Percentiles rank a stretch among this genome's conserved stretches.
Evolutionary conservation across 768 basidiomycete species (phyloP).

Genomic region (Macrolepiota fuliginosa): DNA sequence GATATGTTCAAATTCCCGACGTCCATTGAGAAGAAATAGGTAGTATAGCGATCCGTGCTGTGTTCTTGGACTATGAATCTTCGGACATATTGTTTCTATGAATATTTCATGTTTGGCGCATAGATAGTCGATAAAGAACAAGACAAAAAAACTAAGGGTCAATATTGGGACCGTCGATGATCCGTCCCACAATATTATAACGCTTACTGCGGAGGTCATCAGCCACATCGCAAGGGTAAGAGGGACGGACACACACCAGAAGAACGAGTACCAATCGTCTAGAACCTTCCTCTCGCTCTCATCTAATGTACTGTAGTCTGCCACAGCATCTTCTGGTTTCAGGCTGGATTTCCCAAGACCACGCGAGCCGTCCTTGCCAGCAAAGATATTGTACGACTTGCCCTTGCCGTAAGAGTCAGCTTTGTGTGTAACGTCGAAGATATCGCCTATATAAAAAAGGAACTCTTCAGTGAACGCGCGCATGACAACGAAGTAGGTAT

Average conservation of each 20-base stretch:
- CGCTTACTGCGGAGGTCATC: conserved; percentile 53
- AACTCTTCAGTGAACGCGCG: neutral
- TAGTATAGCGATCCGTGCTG: neutral
- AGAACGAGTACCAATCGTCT: conserved; percentile 89
- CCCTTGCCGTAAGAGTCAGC: conserved; percentile 87
- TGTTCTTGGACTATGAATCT: neutral
- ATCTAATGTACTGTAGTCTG: conserved; percentile 78
- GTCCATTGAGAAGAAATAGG: conserved; percentile 7
- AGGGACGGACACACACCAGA: conserved; percentile 54
- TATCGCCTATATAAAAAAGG: conserved; percentile 52
- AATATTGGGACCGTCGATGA: conserved; percentile 40
- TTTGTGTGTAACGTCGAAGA: conserved; percentile 89
- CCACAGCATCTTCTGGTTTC: conserved; percentile 79
- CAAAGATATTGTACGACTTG: conserved; percentile 78
- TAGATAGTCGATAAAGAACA: neutral
- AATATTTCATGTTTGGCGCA: neutral
- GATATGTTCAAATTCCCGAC: conserved; percentile 10
- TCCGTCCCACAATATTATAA: conserved; percentile 83
- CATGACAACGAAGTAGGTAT: neutral
- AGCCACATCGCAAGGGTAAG: neutral
- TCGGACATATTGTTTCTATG: neutral
- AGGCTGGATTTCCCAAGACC: conserved; percentile 90
- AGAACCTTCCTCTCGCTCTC: conserved; percentile 76
- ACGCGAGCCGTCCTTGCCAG: conserved; percentile 90
- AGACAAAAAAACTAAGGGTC: neutral